Conservation (phyloP, 1,284 basidiomycete species). For the Pascua sp. region DNA sequence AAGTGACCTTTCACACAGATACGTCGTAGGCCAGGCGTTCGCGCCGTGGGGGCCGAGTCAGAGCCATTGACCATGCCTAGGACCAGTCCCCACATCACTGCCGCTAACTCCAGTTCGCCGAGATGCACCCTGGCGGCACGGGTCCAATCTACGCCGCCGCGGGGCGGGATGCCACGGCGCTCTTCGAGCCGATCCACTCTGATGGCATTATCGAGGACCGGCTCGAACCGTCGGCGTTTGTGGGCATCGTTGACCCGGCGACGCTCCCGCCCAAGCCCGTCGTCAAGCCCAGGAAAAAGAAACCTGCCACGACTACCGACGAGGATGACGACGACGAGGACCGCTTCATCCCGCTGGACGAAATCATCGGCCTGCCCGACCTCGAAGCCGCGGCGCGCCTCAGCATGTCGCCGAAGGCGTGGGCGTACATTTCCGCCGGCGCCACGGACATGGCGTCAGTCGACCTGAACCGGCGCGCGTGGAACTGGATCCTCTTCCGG, state of each 20-base stretch:
- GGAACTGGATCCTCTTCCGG: conserved; percentile 47
- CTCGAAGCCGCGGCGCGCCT: conserved; percentile 45
- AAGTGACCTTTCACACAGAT: neutral
- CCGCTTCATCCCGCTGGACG: conserved; percentile 33
- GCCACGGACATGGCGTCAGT: conserved; percentile 47
- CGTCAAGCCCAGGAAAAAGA: neutral
- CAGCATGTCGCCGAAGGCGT: conserved; percentile 44
- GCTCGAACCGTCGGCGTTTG: conserved; percentile 27
- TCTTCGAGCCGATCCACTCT: conserved; percentile 46
- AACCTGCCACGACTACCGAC: conserved; percentile 3
- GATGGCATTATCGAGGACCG: conserved; percentile 47
- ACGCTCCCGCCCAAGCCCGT: conserved; percentile 24
- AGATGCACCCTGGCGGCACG: conserved; percentile 45
- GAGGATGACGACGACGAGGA: conserved; percentile 19
- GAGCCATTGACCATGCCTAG: too few species aligned
- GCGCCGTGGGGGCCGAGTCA: too few species aligned
- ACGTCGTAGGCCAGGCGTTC: neutral
- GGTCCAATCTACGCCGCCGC: conserved; percentile 37
- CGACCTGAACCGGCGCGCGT: conserved; percentile 40
- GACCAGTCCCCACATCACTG: too few species aligned
- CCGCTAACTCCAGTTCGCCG: conserved; percentile 32
- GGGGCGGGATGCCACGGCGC: conserved; percentile 42
- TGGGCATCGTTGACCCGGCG: conserved; percentile 28
- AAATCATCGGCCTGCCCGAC: conserved; percentile 48
- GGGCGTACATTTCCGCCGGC: conserved; percentile 48